Base-by-base conservation (phyloP, 345 rosid species). In the Eucalyptus regnans region DNA sequence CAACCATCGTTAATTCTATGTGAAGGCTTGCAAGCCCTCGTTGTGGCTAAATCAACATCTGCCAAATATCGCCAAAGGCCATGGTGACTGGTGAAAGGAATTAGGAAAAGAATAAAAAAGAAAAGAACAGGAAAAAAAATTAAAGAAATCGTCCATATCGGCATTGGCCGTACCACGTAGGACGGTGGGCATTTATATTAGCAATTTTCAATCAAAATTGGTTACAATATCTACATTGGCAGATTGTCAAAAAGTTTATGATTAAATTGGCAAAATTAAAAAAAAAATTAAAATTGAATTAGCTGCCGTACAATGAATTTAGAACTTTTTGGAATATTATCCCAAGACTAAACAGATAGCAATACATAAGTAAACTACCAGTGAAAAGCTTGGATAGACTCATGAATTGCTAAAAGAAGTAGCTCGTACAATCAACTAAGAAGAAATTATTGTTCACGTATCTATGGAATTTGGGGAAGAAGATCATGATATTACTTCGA, bases 151-250 rank as follows among this genome's bases (percentile, higher is more conserved):
- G 1, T 56, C 29, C 62, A 56, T 56, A 56, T 9, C 1, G 12
- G 6, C 27, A 23, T 23, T 56, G 62, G 3, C 4, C 1, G 1
- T 56, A 23, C 0, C 62, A 56, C 0, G 0, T 56, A 9, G 12
- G 29, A 4, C 0, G 62, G 6, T 56, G 27, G 12, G 29, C 62
- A 56, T 9, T 56, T 23, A 56, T 9, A 23, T 22, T 56, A 0
- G 29, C 0, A 0, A 56, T 56, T 56, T 56, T 23, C 27, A 56
- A 20, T 23, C 62, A 56, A 56, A 20, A 56, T 22, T 56, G 12
- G 27, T 5, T 9, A 23, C 5, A 22, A 56, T 20, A 23, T 4
- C 62, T 22, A 8, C 12, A 56, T 56, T 56, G 27, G 6, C 12
- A 56, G 9, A 22, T 56, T 18, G 58, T 7, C 4, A 52, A 52